These are phyloP conservation scores for Hypericum androsaemum DNA, from an alignment of 345 rosid species.

Conservation along the genomic window DNA sequence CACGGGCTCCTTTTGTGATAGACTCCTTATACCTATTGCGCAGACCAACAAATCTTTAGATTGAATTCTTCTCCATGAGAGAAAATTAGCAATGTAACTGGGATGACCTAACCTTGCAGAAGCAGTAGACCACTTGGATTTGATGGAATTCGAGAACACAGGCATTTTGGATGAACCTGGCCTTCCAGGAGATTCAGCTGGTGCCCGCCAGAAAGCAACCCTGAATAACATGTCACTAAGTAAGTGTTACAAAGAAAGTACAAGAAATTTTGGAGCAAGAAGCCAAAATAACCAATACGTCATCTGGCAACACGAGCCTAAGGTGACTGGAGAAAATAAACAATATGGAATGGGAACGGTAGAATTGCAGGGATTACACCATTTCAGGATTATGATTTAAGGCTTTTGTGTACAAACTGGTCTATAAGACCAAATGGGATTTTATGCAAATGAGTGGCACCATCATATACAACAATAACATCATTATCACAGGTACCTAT, in stretches of 20 bases:
- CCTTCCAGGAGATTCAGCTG: conserved; percentile 20
- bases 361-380: too few species aligned
- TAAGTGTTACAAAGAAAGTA: background rate
- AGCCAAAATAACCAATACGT: background rate
- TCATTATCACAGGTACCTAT: conserved; percentile 31
- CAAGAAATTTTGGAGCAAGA: too few species aligned
- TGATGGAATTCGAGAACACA: conserved; percentile 65
- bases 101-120: conserved; percentile 44
- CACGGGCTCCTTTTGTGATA: conserved; percentile 62
- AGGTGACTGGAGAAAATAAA: background rate
- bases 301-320: background rate
- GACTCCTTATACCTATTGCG: conserved; percentile 70
- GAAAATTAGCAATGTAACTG: conserved; percentile 1
- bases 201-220: conserved; percentile 17
- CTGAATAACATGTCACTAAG: conserved; percentile 15
- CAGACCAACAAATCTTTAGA: conserved; percentile 7
- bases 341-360: too few species aligned
- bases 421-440: too few species aligned
- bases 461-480: too few species aligned
- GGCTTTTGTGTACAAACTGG: too few species aligned
- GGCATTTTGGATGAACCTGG: conserved; percentile 31
- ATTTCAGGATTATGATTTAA: too few species aligned
- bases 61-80: background rate
- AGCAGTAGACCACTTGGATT: conserved; percentile 59
- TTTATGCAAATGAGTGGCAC: too few species aligned